Base-by-base conservation (phyloP, 2,329 filamentous ascomycete species). In the Monilinia vaccinii-corymbosi region DNA sequence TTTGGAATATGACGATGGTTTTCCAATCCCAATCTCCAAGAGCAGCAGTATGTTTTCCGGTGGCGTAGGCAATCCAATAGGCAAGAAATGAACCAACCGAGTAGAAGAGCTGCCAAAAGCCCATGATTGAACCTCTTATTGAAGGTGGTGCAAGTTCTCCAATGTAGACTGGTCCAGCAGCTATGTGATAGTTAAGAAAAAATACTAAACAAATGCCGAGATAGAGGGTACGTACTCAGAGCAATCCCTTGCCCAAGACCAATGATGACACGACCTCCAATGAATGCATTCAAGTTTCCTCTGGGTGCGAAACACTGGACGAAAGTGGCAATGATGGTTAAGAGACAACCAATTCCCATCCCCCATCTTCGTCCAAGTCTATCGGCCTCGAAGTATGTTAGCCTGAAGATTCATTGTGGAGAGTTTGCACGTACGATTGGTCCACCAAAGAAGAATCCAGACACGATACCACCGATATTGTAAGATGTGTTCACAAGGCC, bases 1-100 rank as follows among this genome's bases (percentile, higher is more conserved):
- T 76, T 73, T 89, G 86, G 77, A 89, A 89, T 63, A 89, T 83
- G 64, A 88, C 81, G 18, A 89, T 83, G 75, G 87, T 81, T 66
- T 81, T 82, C 86, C 86, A 89, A 72, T 88, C 85, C 86, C 86
- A 88, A 65, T 89, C 77, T 42, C 85, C 86, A 25, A 69, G 65
- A 1, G 45, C 50, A 2, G 31, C 44, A 23, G 45, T 63, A 52
- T 69, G 64, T 59, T 65, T 63, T 16, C 60, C 53, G 14, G 61
- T 63, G 4, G 66, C 68, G 36, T 63, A 65, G 42, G 62, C 64
- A 60, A 69, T 63, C 66, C 66, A 69, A 32, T 69, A 67, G 14
- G 63, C 65, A 62, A 68, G 64, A 47, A 69, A 69, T 5, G 66
- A 64, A n/a, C 84, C 14, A 75, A 86, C 84, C 1, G 76, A 81